phyloP scores from a whole-genome alignment of 768 basidiomycete species.

The Leucosporidium creatinivorum region DNA sequence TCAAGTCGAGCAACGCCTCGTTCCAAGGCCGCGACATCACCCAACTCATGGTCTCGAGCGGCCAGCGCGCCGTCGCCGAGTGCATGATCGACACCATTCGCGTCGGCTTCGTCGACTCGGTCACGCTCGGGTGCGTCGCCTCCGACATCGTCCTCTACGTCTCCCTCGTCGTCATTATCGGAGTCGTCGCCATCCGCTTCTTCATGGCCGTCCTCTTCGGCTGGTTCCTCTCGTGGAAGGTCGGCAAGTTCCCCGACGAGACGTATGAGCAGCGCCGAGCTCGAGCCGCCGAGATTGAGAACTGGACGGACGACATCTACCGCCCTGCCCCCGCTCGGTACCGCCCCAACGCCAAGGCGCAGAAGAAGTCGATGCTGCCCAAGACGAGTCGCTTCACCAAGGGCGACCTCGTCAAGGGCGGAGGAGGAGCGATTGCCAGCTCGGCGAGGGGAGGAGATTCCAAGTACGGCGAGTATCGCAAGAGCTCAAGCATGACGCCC shows the following conservation, averaged over 20 bases:
- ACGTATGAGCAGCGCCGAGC: constrained; percentile 87
- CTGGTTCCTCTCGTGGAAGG: constrained; percentile 95
- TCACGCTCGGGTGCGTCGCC: constrained; percentile 90
- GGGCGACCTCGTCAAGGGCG: constrained; percentile 54
- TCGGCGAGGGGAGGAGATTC: background rate
- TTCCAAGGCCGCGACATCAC: constrained; percentile 79
- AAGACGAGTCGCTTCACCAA: constrained; percentile 54
- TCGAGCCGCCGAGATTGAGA: constrained; percentile 82
- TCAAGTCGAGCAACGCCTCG: constrained; percentile 62
- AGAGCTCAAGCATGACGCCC: background rate
- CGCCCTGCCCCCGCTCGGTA: constrained; percentile 82
- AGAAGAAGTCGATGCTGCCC: constrained; percentile 45
- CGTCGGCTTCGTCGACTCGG: constrained; percentile 90
- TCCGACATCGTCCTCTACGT: constrained; percentile 89
- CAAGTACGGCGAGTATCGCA: constrained; percentile 11
- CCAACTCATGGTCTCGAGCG: constrained; percentile 69
- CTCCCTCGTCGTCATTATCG: constrained; percentile 93
- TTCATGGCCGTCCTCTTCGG: constrained; percentile 92
- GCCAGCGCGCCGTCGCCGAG: constrained; percentile 59
- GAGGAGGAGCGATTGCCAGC: background rate
- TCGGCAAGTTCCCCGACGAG: constrained; percentile 88
- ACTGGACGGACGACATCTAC: constrained; percentile 94
- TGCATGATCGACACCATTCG: constrained; percentile 81
- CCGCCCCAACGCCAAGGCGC: constrained; percentile 65
- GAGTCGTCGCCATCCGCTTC: constrained; percentile 91